Conservation (phyloP, 164 flowering plant species). For the Vitis vinifera region ASM3070453v1 NC_081822.1:23858501-23859000, state of each 20-base stretch:
- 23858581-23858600: too few relatives aligned
- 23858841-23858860: slow-evolving; percentile 45
- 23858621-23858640: background rate
- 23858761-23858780: background rate
- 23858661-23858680: background rate
- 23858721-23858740: too few relatives aligned
- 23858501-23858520: too few relatives aligned
- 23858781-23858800: background rate
- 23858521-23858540: too few relatives aligned
- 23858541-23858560: too few relatives aligned
- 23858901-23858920: slow-evolving; percentile 55
- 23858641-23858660: background rate
- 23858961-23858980: background rate
- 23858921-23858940: slow-evolving; percentile 54
- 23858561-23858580: too few relatives aligned
- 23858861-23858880: slow-evolving; percentile 60
- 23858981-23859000: too few relatives aligned
- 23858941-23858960: slow-evolving; percentile 19
- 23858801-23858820: slow-evolving; percentile 16
- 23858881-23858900: slow-evolving; percentile 53
- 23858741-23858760: too few relatives aligned
- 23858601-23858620: too few relatives aligned
- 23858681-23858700: slow-evolving; percentile 7
- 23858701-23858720: background rate
- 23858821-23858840: slow-evolving; percentile 60